Conservation (phyloP, 176 grass and related monocot species). For the Urochloa ruziziensis region DNA sequence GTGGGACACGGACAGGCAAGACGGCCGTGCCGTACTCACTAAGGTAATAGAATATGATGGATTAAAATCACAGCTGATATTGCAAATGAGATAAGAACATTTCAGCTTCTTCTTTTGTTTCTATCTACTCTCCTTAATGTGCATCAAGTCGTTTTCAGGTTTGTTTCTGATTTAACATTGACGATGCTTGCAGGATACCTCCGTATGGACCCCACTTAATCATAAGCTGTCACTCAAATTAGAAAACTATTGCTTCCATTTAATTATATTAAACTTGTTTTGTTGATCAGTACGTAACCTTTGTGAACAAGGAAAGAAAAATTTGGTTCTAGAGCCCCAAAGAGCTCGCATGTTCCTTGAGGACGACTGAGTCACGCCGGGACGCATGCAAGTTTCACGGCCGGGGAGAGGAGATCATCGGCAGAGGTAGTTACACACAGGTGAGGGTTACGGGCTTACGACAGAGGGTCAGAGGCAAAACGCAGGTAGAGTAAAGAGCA, state of each 20-base stretch:
- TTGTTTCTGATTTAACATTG: conserved; percentile 8
- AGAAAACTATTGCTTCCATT: background rate
- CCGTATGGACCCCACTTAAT: background rate
- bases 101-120: background rate
- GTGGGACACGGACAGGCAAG: background rate
- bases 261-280: background rate
- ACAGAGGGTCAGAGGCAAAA: no score
- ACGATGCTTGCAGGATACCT: background rate
- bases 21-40: background rate
- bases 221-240: background rate
- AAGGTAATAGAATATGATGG: no score
- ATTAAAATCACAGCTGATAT: background rate
- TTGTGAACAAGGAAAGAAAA: background rate
- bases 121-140: no score
- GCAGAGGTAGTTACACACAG: no score
- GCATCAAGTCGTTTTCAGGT: background rate
- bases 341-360: no score
- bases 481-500: no score
- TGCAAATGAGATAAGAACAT: background rate
- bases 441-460: no score
- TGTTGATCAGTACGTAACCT: background rate
- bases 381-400: no score
- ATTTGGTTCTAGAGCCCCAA: no score
- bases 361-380: no score
- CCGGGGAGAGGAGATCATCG: no score